Base-by-base conservation (phyloP, 495 filamentous ascomycete genomes). In the Penicillium odoratum region DNA sequence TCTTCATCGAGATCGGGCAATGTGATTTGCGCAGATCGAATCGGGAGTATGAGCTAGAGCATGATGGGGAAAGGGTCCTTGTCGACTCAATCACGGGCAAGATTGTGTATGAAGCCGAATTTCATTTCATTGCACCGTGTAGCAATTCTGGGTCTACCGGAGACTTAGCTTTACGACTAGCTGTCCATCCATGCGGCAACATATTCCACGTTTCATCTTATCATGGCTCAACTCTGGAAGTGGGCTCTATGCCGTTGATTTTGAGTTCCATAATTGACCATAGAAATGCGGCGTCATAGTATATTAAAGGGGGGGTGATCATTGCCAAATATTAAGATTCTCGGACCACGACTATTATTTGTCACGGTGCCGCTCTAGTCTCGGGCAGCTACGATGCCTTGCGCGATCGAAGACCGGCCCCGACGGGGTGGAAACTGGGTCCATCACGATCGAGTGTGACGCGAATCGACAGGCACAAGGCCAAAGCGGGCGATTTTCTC, bases 401-500 rank as follows among this genome's bases (percentile, higher is more conserved):
- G 13, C 21, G 26, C 46, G 46, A 48, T 48, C 46, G 46, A 48
- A 48, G 13, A 9, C 45, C 26, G 26, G 46, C 26, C 46, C 46
- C 46, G 28, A 31, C 28, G 46, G 46, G 28, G 15, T 48, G 46
- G 28, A 5, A 48, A 30, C 46, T 48, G 46, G 46, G 46, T 31
- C 46, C 46, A 48, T 48, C 46, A 48, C 10, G 46, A 48, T 48
- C 46, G 46, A 48, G 13, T 7, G 46, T 30, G 38, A 48, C 28
- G 46, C 28, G 46, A 48, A 48, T 48, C 46, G 46, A 31, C 4
- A 26, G 25, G 16, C 25, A 26, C 43, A 25, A 46, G 43, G 43
- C 43, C 46, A 48, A 31, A 48, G 46, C 46, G 46, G 46, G 11
- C 46, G 29, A 48, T 48, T 5, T 48, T 48, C 46, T 47, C 46